Evolutionary conservation across 2,329 filamentous ascomycete species (phyloP).

Genomic region (Clarireedia hainanense): DNA sequence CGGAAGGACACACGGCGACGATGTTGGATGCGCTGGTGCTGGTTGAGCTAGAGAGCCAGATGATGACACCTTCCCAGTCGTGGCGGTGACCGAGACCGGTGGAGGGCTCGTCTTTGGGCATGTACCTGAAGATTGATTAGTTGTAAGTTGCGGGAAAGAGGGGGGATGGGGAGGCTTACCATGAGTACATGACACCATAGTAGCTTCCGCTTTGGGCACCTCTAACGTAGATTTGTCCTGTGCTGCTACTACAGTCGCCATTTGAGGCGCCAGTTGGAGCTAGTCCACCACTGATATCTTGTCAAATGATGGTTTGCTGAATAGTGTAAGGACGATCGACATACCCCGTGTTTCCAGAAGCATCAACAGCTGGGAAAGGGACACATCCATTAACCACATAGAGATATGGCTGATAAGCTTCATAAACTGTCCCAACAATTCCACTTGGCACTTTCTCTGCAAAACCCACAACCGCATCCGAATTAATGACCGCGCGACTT

Average conservation of each 20-base stretch:
- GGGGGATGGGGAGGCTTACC: slow-evolving; percentile 33
- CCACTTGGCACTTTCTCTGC: slow-evolving; percentile 42
- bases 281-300: slow-evolving; percentile 19
- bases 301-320: background rate
- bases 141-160: background rate
- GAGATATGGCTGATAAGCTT: slow-evolving; percentile 49
- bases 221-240: slow-evolving; percentile 45
- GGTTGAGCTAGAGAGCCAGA: slow-evolving; percentile 38
- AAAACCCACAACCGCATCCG: slow-evolving; percentile 44
- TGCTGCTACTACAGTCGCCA: slow-evolving; percentile 35
- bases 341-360: slow-evolving; percentile 48
- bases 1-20: slow-evolving; percentile 43
- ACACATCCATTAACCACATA: slow-evolving; percentile 52
- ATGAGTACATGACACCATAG: slow-evolving; percentile 45
- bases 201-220: slow-evolving; percentile 32
- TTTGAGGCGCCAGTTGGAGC: slow-evolving; percentile 31
- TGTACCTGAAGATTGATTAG: slow-evolving; percentile 34
- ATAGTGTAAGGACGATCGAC: slow-evolving; percentile 7
- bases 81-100: slow-evolving; percentile 40
- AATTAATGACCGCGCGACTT: slow-evolving; percentile 35
- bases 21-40: slow-evolving; percentile 31
- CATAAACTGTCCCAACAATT: slow-evolving; percentile 39
- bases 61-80: slow-evolving; percentile 48
- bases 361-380: slow-evolving; percentile 54
- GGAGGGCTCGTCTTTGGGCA: slow-evolving; percentile 38